These are phyloP conservation scores for Colletotrichum sublineola DNA, from an alignment of 2,329 filamentous ascomycete genomes.

Conservation along the genomic window DNA sequence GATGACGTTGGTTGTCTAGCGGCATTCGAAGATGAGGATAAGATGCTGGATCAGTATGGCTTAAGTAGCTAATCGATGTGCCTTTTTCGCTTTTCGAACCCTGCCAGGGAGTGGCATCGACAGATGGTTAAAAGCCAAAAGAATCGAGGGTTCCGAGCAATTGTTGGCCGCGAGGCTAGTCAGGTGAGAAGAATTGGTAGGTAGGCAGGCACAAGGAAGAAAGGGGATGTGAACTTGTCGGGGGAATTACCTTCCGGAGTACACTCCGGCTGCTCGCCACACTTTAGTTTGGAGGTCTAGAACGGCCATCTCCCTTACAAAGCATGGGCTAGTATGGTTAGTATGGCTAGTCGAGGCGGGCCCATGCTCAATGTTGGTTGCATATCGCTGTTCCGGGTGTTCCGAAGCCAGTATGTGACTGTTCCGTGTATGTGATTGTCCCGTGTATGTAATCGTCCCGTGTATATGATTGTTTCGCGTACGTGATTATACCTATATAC, in stretches of 20 bases:
- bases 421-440: no score
- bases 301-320: not conserved
- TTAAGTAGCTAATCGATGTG: no score
- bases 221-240: not conserved
- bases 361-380: no score
- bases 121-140: not conserved
- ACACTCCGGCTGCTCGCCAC: not conserved
- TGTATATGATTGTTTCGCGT: no score
- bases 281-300: not conserved
- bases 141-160: not conserved
- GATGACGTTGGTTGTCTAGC: not conserved
- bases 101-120: not conserved
- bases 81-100: not conserved
- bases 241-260: not conserved
- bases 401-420: not conserved
- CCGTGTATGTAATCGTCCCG: no score
- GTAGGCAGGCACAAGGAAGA: not conserved
- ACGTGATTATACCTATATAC: not conserved
- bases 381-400: not conserved
- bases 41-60: no score
- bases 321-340: not conserved
- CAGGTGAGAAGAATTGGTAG: no score
- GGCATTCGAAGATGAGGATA: not conserved
- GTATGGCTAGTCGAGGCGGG: no score
- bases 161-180: not conserved